These are phyloP conservation scores for Corynespora cassiicola DNA, from an alignment of 2,329 filamentous ascomycete genomes.

Conservation along the genomic window DNA sequence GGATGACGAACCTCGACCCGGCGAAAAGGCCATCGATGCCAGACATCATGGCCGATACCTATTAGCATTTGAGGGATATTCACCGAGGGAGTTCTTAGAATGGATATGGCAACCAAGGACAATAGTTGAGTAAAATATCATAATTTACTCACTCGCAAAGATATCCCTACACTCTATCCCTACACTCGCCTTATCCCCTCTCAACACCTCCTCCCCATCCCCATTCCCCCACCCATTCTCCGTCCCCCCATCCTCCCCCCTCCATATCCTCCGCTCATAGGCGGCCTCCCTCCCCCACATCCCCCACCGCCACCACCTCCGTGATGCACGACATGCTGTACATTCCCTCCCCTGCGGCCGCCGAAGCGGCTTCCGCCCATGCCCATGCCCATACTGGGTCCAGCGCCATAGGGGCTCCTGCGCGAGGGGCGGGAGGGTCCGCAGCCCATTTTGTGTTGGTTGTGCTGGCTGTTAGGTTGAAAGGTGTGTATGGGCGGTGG, in stretches of 20 bases:
- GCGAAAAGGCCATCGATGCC: conserved; percentile 33
- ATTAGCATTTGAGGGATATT: conserved; percentile 9
- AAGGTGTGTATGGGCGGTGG: background rate
- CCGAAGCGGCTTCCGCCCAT: too few species aligned
- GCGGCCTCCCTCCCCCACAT: conserved; percentile 3
- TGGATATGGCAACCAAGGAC: too few species aligned
- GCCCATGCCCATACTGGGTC: too few species aligned
- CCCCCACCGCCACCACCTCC: background rate
- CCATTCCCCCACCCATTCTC: conserved; percentile 4
- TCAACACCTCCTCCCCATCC: conserved; percentile 7
- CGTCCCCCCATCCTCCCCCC: conserved; percentile 3
- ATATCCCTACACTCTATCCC: too few species aligned
- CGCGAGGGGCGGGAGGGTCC: conserved; percentile 20
- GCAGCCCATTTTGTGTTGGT: conserved; percentile 19
- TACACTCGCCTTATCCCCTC: conserved; percentile 1
- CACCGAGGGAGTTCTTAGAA: conserved; percentile 6
- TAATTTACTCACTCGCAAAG: too few species aligned
- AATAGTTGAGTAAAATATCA: too few species aligned
- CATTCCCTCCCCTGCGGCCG: conserved; percentile 2
- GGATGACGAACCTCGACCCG: conserved; percentile 39
- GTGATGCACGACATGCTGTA: conserved; percentile 7
- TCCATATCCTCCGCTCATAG: conserved; percentile 2
- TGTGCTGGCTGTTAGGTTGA: background rate
- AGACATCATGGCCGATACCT: conserved; percentile 14
- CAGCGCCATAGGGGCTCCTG: too few species aligned